Conservation (phyloP, 1,284 basidiomycete genomes). For the Fomitopsis betulina region DNA sequence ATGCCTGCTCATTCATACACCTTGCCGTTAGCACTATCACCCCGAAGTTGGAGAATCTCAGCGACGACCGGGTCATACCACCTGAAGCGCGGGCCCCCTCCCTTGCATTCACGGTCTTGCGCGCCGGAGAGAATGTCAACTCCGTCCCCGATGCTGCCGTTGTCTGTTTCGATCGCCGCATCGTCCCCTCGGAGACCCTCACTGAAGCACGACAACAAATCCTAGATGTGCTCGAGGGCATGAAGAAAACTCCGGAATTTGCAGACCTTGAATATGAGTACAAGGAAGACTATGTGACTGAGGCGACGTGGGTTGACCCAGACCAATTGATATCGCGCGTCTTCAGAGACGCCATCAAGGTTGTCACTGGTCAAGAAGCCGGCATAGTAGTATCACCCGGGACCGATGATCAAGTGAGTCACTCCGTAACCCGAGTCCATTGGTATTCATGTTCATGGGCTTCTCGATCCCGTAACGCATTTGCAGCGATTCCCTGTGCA, state of each 20-base stretch:
- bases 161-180: slow-evolving; percentile 8
- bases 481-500: slow-evolving; percentile 10
- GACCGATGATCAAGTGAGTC: slow-evolving; percentile 10
- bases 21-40: slow-evolving; percentile 5
- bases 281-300: slow-evolving; percentile 7
- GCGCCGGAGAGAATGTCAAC: slow-evolving; percentile 8
- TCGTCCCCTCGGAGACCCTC: slow-evolving; percentile 11
- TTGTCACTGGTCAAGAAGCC: slow-evolving; percentile 6
- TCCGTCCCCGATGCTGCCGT: slow-evolving; percentile 3
- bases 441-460: no score
- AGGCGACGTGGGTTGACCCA: slow-evolving; percentile 10
- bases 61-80: slow-evolving; percentile 7
- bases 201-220: slow-evolving; percentile 6
- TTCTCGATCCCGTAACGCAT: not conserved
- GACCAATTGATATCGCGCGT: slow-evolving; percentile 5
- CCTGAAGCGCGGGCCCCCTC: slow-evolving; percentile 5
- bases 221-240: not conserved
- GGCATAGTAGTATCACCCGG: slow-evolving; percentile 10
- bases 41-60: slow-evolving; percentile 1
- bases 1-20: slow-evolving; percentile 8
- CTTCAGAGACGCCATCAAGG: slow-evolving; percentile 7
- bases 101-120: slow-evolving; percentile 7
- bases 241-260: not conserved
- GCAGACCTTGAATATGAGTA: slow-evolving; percentile 6
- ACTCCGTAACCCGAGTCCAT: no score